phyloP scores from a whole-genome alignment of 495 filamentous ascomycete species.

The Podospora pseudoanserina region DNA sequence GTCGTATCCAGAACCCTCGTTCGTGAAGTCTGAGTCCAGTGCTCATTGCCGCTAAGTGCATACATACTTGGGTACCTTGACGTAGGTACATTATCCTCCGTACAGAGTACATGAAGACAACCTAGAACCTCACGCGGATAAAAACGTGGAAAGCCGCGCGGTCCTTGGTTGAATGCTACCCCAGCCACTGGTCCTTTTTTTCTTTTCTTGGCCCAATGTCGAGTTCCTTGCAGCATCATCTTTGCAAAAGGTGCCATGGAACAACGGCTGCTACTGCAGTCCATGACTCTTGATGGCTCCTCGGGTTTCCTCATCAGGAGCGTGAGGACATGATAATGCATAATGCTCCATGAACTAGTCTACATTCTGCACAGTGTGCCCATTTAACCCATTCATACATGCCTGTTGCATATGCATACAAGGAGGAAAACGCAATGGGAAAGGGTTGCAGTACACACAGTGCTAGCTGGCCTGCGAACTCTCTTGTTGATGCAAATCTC shows the following conservation, averaged over 20 bases:
- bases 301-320: neutral
- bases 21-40: neutral
- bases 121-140: neutral
- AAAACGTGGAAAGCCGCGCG: neutral
- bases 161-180: neutral
- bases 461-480: neutral
- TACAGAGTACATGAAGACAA: neutral
- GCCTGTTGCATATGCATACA: neutral
- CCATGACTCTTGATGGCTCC: neutral
- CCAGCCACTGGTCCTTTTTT: neutral
- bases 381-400: neutral
- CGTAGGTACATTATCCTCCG: too few relatives aligned
- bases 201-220: neutral
- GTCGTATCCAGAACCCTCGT: neutral
- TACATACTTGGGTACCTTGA: neutral
- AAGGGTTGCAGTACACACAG: neutral
- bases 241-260: neutral
- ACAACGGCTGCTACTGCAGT: neutral
- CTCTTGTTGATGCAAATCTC: too few relatives aligned
- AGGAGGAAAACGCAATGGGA: neutral
- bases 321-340: neutral
- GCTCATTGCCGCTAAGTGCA: neutral
- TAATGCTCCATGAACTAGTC: neutral
- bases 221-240: too few relatives aligned
- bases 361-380: neutral